Base-by-base conservation (phyloP, 371 early-diverging fungal species). In the Encephalitozoon intestinalis region DNA sequence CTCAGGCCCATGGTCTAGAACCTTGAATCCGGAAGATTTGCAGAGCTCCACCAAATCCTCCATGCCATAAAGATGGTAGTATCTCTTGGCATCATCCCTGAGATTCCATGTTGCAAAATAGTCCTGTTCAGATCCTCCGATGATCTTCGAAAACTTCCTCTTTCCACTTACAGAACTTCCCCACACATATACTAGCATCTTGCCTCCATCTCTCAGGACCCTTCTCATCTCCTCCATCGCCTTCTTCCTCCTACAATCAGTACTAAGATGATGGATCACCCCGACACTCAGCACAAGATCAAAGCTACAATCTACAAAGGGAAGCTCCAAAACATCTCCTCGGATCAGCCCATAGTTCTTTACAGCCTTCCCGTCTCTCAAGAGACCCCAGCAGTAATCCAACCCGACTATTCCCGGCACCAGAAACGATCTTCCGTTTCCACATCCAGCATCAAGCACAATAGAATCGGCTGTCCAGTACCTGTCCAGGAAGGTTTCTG, bases 261-360 rank as follows among this genome's bases (percentile, higher is more conserved):
- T 82, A 18, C 73, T 70, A 5, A 84, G 65, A 68, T 84, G 85
- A 63, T 84, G 85, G 21, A 84, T 75, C 4, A 84, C 85, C 46
- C 82, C 83, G 31, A 83, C 75, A 39, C 81, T 81, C 4, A 84
- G 40, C 46, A 82, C 65, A 11, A 82, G 28, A 64, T 84, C 82
- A 77, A 81, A 84, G 18, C 53, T 44, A 25, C 43, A 39, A 28
- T 52, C 41, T 21, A 4, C 44, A 66, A 83, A 72, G 8, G 80
- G 76, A 9, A 80, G 34, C 25, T 15, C 18, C 5, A 77, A 64
- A 40, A 58, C 54, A 58, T 78, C 67, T 39, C 81, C 82, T 28
- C 53, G n/a, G 28, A 82, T 12, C 26, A 73, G 43, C 43, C 71
- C 77, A 25, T 15, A 39, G 43, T 40, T 7, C 54, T 49, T 66